phyloP scores from a whole-genome alignment of 75 land plant species.

The Azolla pinnata region DNA sequence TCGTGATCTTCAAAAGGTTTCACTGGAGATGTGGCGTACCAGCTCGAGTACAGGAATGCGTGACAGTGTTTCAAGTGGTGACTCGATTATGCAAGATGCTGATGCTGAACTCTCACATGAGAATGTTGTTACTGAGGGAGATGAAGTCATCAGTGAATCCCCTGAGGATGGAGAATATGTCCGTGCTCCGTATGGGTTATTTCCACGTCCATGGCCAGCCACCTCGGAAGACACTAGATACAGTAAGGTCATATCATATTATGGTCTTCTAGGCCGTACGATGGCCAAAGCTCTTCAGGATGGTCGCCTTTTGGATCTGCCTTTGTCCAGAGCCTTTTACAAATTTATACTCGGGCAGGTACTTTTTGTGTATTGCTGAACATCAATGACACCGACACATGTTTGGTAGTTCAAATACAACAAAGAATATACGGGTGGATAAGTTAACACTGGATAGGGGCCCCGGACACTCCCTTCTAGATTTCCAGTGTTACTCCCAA shows the following conservation, averaged over 20 bases:
- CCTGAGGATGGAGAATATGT: conserved; percentile 24
- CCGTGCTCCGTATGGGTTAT: conserved; percentile 47
- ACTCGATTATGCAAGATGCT: conserved; percentile 22
- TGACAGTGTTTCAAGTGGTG: background rate
- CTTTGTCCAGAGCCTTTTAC: conserved; percentile 72
- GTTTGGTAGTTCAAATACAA: no score
- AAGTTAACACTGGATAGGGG: no score
- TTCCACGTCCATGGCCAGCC: conserved; percentile 85
- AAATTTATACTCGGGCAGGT: conserved; percentile 92
- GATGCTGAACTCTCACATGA: conserved; percentile 6
- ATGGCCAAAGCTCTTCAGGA: conserved; percentile 98
- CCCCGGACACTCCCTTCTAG: no score
- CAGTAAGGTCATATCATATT: conserved; percentile 63
- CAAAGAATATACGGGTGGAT: no score
- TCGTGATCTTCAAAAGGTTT: conserved; percentile 72
- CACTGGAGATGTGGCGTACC: conserved; percentile 85
- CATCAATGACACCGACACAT: no score
- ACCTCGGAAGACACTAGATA: conserved; percentile 49
- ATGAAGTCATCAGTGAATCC: background rate
- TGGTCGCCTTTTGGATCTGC: conserved; percentile 90
- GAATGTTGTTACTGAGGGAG: background rate
- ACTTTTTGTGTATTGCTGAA: conserved; percentile 26
- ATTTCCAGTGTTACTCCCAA: no score
- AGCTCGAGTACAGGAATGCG: conserved; percentile 20
- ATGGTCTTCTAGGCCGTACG: conserved; percentile 74